phyloP scores from a whole-genome alignment of 805 yeast species.

The Candida nitratophila region DNA sequence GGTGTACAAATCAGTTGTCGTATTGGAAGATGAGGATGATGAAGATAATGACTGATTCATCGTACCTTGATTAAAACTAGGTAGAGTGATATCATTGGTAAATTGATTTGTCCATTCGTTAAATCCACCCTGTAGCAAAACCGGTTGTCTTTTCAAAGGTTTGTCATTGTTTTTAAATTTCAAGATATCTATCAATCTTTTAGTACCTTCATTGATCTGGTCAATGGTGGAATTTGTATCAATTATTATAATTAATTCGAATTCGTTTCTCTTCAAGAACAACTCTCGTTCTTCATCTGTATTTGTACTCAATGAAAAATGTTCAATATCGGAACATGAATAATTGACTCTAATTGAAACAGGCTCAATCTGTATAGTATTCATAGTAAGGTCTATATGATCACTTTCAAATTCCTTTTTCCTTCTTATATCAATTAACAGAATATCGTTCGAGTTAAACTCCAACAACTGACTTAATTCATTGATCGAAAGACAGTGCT shows the following conservation, averaged over 20 bases:
- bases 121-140: conserved; percentile 53
- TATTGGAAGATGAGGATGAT: no score
- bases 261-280: conserved; percentile 47
- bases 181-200: conserved; percentile 31
- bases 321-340: conserved; percentile 62
- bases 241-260: conserved; percentile 60
- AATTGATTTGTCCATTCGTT: conserved; percentile 45
- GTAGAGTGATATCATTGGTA: background rate
- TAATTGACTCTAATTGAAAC: conserved; percentile 41
- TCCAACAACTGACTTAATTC: conserved; percentile 23
- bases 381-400: conserved; percentile 50
- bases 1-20: no score
- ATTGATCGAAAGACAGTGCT: conserved; percentile 9
- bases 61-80: background rate
- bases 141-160: conserved; percentile 33
- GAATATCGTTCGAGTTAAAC: conserved; percentile 26
- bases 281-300: conserved; percentile 47
- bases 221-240: conserved; percentile 33
- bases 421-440: conserved; percentile 70
- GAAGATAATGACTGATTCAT: no score
- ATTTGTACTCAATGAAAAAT: conserved; percentile 46
- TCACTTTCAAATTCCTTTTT: conserved; percentile 49
- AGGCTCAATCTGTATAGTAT: conserved; percentile 75
- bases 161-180: conserved; percentile 29
- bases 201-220: conserved; percentile 11